Conservation (phyloP, 768 basidiomycete species). For the Cystobasidium ongulense region DNA sequence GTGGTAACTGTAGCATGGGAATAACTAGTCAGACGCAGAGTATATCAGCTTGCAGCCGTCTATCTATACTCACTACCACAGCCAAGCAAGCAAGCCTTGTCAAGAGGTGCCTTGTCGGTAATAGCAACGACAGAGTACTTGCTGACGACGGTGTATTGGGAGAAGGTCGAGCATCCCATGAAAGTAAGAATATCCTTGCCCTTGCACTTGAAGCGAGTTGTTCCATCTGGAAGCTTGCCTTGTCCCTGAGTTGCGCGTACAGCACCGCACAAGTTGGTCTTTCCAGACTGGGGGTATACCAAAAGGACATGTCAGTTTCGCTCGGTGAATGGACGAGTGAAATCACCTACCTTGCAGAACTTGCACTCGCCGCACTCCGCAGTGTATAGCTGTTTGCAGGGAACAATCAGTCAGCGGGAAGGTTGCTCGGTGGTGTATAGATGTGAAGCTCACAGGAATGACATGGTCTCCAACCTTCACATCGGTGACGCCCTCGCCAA, state of each 20-base stretch:
- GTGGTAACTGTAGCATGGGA: slow-evolving; percentile 80
- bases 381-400: slow-evolving; percentile 37
- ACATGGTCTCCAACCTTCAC: slow-evolving; percentile 86
- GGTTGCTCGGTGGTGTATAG: neutral
- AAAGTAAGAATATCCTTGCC: slow-evolving; percentile 85
- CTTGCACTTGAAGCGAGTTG: slow-evolving; percentile 76
- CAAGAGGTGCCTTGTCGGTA: slow-evolving; percentile 72
- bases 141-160: slow-evolving; percentile 95
- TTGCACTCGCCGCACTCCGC: slow-evolving; percentile 92
- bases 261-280: slow-evolving; percentile 90
- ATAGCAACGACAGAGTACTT: slow-evolving; percentile 94
- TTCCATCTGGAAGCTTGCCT: slow-evolving; percentile 88
- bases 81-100: slow-evolving; percentile 93
- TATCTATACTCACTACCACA: slow-evolving; percentile 43
- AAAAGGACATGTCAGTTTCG: too few relatives aligned
- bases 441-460: slow-evolving; percentile 62
- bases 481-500: slow-evolving; percentile 86
- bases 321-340: neutral
- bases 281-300: slow-evolving; percentile 49
- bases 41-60: neutral
- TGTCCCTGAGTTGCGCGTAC: slow-evolving; percentile 67
- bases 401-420: neutral
- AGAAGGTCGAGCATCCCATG: slow-evolving; percentile 98
- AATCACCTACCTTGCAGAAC: slow-evolving; percentile 63
- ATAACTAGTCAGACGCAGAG: neutral